Evolutionary conservation across 257 asterid species (phyloP), one percentile per base, ranked within the genome.

Genomic region (Solanum stenotomum): DNA sequence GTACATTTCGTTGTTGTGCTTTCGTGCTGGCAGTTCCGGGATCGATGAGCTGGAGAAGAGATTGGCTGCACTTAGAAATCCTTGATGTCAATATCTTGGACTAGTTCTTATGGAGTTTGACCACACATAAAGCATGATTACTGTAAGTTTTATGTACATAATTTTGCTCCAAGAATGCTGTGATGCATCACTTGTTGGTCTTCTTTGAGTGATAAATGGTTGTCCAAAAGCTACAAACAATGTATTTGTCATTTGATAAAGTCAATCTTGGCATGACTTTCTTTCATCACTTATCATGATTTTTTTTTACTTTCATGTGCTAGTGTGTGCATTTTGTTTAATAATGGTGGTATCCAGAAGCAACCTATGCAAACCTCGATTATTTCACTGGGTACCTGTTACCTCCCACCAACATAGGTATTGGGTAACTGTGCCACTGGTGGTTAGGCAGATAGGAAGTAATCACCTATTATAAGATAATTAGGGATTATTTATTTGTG

Each of bases 61-160:
- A 83, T 56, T 96, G 93, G 99, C 98, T 14, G 96, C 98, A 71
- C 98, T 96, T 75, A 92, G 98, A 89, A 96, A 93, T 88, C 97
- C 96, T 74, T 96, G 56, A 72, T 59, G 4, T 49, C 59, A 72
- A 9, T 74, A 38, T 40, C 37, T 44, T 33, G 85, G 85, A 29
- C 85, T 81, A 46, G 29, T 46, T 16, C 67, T 27, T 46, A 42
- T 27, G 85, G 5, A 15, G 68, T 44, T 79, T 29, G 27, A 49
- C 65, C 67, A 15, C 8, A 44, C 37, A 27, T 27, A 61, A 79
- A 44, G 10, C 85, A 42, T 14, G n/a, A 79, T 79, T 16, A 3
- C 63, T 42, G 8, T 27, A 16, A 79, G 40, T 22, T 86, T 2
- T 68, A 23, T 86, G 88, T 86, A 86, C 88, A 74, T 86, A 34